Conservation (phyloP, 495 filamentous ascomycete genomes). For the Acidomyces sp. region DNA sequence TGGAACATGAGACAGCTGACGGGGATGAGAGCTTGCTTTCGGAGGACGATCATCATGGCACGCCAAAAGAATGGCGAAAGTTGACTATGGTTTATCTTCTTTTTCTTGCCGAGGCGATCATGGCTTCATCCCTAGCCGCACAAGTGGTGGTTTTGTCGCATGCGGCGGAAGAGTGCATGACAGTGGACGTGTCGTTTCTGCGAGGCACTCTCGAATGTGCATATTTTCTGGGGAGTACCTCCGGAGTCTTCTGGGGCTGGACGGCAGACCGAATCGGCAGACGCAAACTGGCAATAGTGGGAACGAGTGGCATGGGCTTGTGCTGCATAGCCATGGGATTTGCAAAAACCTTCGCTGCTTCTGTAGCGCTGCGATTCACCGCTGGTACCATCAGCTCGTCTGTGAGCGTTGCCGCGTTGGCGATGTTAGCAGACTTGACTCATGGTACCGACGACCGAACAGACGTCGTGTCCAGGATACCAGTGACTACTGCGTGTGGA, state of each 20-base stretch:
- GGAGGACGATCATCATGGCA: neutral
- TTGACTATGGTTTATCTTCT: slow-evolving; percentile 23
- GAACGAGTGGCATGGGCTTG: slow-evolving; percentile 29
- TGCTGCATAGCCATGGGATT: slow-evolving; percentile 35
- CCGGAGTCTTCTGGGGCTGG: slow-evolving; percentile 32
- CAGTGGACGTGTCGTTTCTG: slow-evolving; percentile 32
- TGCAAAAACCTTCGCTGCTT: slow-evolving; percentile 29
- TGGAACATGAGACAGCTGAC: slow-evolving; percentile 5
- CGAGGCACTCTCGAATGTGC: slow-evolving; percentile 34
- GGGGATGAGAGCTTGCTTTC: neutral
- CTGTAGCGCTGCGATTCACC: slow-evolving; percentile 32
- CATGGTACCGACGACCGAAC: slow-evolving; percentile 26
- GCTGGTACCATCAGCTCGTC: slow-evolving; percentile 32
- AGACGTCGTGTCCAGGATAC: slow-evolving; percentile 31
- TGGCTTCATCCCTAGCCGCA: slow-evolving; percentile 34
- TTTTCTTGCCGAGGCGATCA: slow-evolving; percentile 30
- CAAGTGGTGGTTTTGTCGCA: slow-evolving; percentile 34
- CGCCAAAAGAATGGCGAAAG: slow-evolving; percentile 4
- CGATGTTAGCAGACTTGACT: slow-evolving; percentile 37
- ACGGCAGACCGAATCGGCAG: slow-evolving; percentile 31
- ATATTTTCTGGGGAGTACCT: slow-evolving; percentile 36
- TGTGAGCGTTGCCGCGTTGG: slow-evolving; percentile 29
- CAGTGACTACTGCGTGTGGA: slow-evolving; percentile 32
- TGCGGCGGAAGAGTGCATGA: slow-evolving; percentile 31
- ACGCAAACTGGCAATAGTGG: slow-evolving; percentile 28